Base-by-base conservation (phyloP, 441 rosid species). In the Populus hybrid region DNA sequence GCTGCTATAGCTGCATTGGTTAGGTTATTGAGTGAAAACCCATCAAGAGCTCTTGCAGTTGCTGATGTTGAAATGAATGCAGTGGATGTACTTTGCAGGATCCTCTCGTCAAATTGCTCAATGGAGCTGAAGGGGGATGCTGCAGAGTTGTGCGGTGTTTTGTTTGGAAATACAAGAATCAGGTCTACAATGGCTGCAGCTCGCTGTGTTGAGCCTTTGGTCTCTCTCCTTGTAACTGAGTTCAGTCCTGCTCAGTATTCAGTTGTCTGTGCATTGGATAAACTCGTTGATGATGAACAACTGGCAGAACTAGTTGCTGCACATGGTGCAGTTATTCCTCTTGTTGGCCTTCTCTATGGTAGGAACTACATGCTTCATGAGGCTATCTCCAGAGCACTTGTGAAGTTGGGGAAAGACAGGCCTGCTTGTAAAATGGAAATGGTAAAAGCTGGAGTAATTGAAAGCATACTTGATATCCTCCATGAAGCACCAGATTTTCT, bases 31-130 rank as follows among this genome's bases (percentile, higher is more conserved):
- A 97, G 97, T 81, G 99, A 97, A 87, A 95, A 95, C 84, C 95
- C 98, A 38, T 93, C 99, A 72, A 90, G 94, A 76, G 99, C 99
- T 67, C 88, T 93, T 68, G 97, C 97, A 35, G 99, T 93, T 82
- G 98, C 99, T 77, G 99, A 97, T 84, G 96, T 97, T 79, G 99
- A 97, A 88, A 91, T 93, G 99, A 93, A 93, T 78, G 99, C 99
- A 1, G 97, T 97, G 72, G 99, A 97, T 84, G 98, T 97, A 63
- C 99, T 97, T 80, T 97, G 99, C 89, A 87, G 93, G 87, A 97
- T 97, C 82, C 99, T 97, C 72, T 95, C 97, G 77, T 92, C 98
- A 77, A 88, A 92, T 84, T 91, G 93, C 84, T 89, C 99, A 29
- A 88, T 90, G 93, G 99, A 95, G 81, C 89, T 97, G 83, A 97